Base-by-base conservation (phyloP, 2,329 filamentous ascomycete species). In the Arthrinium puccinioides region DNA sequence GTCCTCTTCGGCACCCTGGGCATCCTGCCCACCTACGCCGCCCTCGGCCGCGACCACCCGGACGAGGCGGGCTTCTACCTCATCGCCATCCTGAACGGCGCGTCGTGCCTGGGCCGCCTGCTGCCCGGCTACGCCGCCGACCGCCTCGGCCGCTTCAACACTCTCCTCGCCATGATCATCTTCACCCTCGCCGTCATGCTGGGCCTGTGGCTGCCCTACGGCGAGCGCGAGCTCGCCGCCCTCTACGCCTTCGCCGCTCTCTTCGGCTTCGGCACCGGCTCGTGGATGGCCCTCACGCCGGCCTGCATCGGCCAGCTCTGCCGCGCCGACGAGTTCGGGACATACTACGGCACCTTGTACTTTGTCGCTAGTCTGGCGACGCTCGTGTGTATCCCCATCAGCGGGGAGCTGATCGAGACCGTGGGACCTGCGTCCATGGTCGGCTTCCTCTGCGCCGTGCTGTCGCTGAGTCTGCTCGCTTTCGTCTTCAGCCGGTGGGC, bases 301-400 rank as follows among this genome's bases (percentile, higher is more conserved):
- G 82, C 85, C 1, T 85, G 81, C 47, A 71, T 87, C 3, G 79
- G 79, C 0, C 80, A 84, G 58, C 64, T 84, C 4, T 86, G 81
- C 56, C 69, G 73, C 27, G 82, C 78, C 2, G 70, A 79, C 43
- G 65, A 82, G 32, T 85, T 84, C 45, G 82, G 82, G 0, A 61
- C 77, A 14, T 82, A 84, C 47, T 83, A 82, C 48, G 77, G 79
- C 4, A 83, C 79, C 2, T 74, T 74, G 43, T 84, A 83, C 25
- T 40, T 29, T 6, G 32, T 40, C n/a, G 38, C 38, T 24, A 25
- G 21, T 4, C 19, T 38, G 9, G 37, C 37, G 14, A 21, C 29
- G 23, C 37, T 32, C 31, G 15, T 32, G 5, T 35, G 29, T 20
- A 36, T 29, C 18, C 23, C 37, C 11, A 18, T 38, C 26, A 34